Evolutionary conservation across 2,329 filamentous ascomycete species (phyloP).

Genomic region (Parafenestella ontariensis): DNA sequence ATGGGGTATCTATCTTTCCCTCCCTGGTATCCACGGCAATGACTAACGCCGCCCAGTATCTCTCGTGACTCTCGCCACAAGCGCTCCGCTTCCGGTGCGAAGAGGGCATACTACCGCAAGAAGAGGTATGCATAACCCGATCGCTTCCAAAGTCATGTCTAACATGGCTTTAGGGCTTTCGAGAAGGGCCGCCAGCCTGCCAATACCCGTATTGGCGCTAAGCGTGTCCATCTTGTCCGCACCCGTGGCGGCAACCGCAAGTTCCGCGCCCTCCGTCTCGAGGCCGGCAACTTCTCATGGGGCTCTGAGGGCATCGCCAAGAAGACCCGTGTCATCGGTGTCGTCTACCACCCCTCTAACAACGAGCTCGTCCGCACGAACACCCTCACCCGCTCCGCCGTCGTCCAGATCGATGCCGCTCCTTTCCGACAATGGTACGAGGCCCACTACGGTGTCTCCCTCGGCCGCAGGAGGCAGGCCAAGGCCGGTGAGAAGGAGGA

Average conservation of each 20-base stretch:
- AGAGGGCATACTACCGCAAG: constrained; percentile 68
- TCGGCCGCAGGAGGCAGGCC: constrained; percentile 91
- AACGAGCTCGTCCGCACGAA: constrained; percentile 99
- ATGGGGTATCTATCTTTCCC: constrained; percentile 56
- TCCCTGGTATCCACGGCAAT: constrained; percentile 6
- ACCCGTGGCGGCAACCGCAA: constrained; percentile 99
- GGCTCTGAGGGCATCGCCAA: constrained; percentile 96
- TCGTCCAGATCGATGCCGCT: constrained; percentile 98
- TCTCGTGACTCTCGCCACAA: constrained; percentile 99
- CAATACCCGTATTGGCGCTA: constrained; percentile 98
- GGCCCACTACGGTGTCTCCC: constrained; percentile 92
- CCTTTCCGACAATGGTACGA: constrained; percentile 99
- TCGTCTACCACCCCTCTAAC: constrained; percentile 99
- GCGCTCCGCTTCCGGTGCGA: constrained; percentile 98
- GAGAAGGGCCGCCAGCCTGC: constrained; percentile 99
- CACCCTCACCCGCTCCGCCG: constrained; percentile 98
- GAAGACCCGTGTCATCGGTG: constrained; percentile 98
- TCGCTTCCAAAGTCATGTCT: constrained; percentile 70
- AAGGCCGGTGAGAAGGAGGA: constrained; percentile 73
- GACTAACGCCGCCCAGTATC: constrained; percentile 71
- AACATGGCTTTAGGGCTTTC: constrained; percentile 90
- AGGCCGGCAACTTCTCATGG: constrained; percentile 99
- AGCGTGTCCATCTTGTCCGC: constrained; percentile 96
- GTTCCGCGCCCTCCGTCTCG: constrained; percentile 98
- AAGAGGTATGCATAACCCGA: constrained; percentile 67